Evolutionary conservation across 1,284 basidiomycete species (phyloP), one percentile per base, ranked within the genome.

Genomic region (Austroboletus olivaceoglutinosus): DNA sequence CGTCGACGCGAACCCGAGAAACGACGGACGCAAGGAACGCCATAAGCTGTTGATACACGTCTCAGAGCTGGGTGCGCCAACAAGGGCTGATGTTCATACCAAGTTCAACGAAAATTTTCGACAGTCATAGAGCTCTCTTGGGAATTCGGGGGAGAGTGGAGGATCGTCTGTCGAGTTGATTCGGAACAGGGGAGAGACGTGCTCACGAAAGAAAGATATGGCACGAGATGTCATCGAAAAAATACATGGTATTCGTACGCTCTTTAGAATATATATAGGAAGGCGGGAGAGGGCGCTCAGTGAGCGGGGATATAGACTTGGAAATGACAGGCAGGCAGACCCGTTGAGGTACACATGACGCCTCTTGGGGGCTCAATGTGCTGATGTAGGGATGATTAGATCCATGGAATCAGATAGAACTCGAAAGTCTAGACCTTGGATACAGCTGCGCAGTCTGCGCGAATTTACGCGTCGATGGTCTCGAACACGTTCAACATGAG

Each of bases 21-120:
- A 43, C 4, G 11, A 52, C 68, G 42, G 21, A 67, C 65, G 59
- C 45, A 27, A 69, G 58, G 48, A 68, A 61, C 15, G 57, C 53
- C 50, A 57, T 48, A 25, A 67, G 63, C 65, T 70, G 43, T 43
- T 2, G 36, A 27, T 4, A 18, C 15, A 36, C 18, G 10, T 19
- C 8, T 34, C 12, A 64, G 16, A 53, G 45, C 48, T 15, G 9
- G 8, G 15, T 11, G 21, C 22, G 31, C 33, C 18, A 15, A 15
- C 16, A 29, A 29, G 9, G 13, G 12, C 2, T 13, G 21, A 19
- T 15, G 36, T 21, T 21, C 42, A 37, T 44, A 63, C 68, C 50
- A 67, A 25, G 45, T 50, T 65, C 5, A 69, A 46, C 16, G 47
- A 56, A 25, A 55, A 18, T 43, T 57, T 68, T 18, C 65, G 56